Conservation (phyloP, 257 asterid species). For the Solanum chiquidenum region DNA sequence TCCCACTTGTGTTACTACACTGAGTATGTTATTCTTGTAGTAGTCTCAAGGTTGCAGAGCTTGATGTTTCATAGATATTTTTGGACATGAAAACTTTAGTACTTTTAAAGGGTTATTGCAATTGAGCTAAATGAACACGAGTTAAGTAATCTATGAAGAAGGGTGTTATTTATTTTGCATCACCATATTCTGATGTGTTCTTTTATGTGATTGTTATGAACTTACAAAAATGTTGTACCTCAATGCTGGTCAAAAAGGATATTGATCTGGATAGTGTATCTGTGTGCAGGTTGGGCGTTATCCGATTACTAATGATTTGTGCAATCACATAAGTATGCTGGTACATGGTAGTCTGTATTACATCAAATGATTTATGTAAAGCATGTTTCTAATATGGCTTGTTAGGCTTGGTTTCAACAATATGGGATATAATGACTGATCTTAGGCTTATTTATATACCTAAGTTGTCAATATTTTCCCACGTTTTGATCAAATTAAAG, state of each 20-base stretch:
- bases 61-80: no score
- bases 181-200: background rate
- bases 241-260: background rate
- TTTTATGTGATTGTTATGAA: background rate
- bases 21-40: background rate
- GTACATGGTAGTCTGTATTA: background rate
- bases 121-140: background rate
- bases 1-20: background rate
- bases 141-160: background rate
- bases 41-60: background rate
- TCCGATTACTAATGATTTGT: background rate
- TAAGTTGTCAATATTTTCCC: no score
- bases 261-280: background rate
- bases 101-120: no score
- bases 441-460: no score
- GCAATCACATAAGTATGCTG: background rate
- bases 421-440: slow-evolving; percentile 73
- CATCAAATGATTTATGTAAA: background rate
- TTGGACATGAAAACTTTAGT: no score
- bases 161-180: background rate
- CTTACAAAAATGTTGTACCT: background rate
- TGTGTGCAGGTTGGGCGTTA: background rate
- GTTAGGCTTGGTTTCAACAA: slow-evolving; percentile 74
- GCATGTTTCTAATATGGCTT: slow-evolving; percentile 22
- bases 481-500: no score